Percentiles rank a stretch among this genome's conserved stretches.
Evolutionary conservation across 805 yeast species (phyloP).

Genomic region (Starmerella potacharoeniae): DNA sequence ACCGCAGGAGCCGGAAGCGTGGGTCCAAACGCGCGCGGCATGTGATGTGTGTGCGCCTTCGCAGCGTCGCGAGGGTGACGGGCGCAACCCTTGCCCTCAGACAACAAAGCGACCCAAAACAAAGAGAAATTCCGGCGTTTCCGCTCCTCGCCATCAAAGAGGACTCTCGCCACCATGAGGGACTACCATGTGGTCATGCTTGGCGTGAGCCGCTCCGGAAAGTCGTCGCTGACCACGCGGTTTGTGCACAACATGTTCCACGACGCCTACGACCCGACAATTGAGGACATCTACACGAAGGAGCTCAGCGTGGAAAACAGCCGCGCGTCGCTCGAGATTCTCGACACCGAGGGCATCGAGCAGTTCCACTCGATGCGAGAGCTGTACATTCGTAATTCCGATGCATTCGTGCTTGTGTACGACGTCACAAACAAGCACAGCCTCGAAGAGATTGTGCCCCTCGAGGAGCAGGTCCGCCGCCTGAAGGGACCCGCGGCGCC

Average conservation of each 20-base stretch:
- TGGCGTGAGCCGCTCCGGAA: constrained; percentile 98
- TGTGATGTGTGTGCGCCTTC: neutral
- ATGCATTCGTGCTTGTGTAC: constrained; percentile 80
- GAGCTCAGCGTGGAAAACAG: constrained; percentile 81
- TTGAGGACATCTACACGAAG: constrained; percentile 88
- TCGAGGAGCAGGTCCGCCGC: constrained; percentile 72
- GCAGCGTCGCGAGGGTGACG: neutral
- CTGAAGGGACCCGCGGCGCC: constrained; percentile 78
- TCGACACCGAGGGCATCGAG: constrained; percentile 91
- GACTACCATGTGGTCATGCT: constrained; percentile 84
- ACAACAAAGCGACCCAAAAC: neutral
- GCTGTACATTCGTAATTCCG: constrained; percentile 55
- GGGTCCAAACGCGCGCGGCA: neutral
- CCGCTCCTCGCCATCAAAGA: neutral
- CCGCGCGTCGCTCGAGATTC: constrained; percentile 71
- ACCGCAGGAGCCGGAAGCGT: too few relatives aligned
- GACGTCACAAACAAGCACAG: constrained; percentile 70
- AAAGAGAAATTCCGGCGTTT: neutral
- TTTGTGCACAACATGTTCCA: constrained; percentile 83
- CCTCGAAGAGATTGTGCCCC: constrained; percentile 61
- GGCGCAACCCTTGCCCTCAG: neutral
- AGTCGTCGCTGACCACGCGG: constrained; percentile 84
- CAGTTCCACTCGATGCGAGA: constrained; percentile 96
- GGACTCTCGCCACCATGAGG: constrained; percentile 21
- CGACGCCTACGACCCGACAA: constrained; percentile 92